These are phyloP conservation scores for Penicillium diatomitis DNA, from an alignment of 495 filamentous ascomycete genomes.

Conservation along the genomic window DNA sequence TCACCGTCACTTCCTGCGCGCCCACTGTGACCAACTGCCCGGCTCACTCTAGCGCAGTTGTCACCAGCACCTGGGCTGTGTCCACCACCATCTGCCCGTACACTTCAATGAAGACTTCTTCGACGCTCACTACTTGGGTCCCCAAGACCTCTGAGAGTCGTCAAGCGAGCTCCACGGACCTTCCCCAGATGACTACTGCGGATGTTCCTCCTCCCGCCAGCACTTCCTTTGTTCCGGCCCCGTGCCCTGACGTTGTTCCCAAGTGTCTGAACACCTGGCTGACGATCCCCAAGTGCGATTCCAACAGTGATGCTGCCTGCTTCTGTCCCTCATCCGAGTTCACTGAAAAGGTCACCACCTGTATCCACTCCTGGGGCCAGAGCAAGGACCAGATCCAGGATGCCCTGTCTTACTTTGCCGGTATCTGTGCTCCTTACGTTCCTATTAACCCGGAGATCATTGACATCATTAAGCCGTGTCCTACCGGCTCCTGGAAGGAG, in stretches of 20 bases:
- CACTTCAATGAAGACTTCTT: slow-evolving; percentile 19
- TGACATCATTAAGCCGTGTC: slow-evolving; percentile 46
- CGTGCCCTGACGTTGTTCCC: slow-evolving; percentile 68
- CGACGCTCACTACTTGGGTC: slow-evolving; percentile 13
- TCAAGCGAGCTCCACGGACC: no score
- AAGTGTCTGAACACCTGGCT: slow-evolving; percentile 94
- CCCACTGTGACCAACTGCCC: slow-evolving; percentile 52
- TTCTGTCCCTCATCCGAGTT: slow-evolving; percentile 76
- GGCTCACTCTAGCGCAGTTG: slow-evolving; percentile 34
- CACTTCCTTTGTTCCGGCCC: slow-evolving; percentile 1
- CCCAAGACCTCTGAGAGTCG: no score
- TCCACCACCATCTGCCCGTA: slow-evolving; percentile 51
- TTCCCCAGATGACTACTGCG: background rate
- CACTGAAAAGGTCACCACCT: slow-evolving; percentile 69
- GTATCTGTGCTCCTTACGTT: slow-evolving; percentile 74
- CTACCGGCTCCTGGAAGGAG: background rate
- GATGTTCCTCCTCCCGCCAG: slow-evolving; percentile 3
- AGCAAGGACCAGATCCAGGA: slow-evolving; percentile 51
- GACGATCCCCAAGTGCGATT: slow-evolving; percentile 58
- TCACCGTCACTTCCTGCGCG: slow-evolving; percentile 47
- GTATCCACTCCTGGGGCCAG: slow-evolving; percentile 67
- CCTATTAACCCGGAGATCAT: slow-evolving; percentile 73
- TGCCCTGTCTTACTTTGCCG: slow-evolving; percentile 76
- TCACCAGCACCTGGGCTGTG: slow-evolving; percentile 42
- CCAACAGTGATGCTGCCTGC: slow-evolving; percentile 77